A percentile compares a stretch with the other conserved stretches of the same genome.
Evolutionary conservation across 257 asterid genomes (phyloP).

Genomic region (Avicennia marina): DNA sequence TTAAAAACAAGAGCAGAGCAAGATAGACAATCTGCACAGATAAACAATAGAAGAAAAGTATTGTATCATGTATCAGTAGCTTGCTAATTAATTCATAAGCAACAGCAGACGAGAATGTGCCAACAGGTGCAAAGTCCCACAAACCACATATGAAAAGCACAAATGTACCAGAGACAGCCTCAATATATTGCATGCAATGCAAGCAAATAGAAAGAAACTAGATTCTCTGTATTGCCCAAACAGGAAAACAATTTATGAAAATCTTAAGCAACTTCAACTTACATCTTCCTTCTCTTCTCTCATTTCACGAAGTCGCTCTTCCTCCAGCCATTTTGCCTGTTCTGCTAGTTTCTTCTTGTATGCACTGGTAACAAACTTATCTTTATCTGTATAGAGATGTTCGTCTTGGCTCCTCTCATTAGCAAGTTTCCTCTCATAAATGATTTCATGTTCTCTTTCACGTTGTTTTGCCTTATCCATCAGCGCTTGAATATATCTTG

Average conservation of each 20-base stretch:
- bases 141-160: background rate
- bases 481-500: constrained; percentile 60
- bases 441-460: constrained; percentile 77
- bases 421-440: constrained; percentile 89
- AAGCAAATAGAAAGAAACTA: background rate
- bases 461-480: constrained; percentile 75
- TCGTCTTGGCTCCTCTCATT: constrained; percentile 86
- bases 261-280: background rate
- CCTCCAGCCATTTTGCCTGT: constrained; percentile 87
- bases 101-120: background rate
- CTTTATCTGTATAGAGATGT: constrained; percentile 76
- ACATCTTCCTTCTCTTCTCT: constrained; percentile 6
- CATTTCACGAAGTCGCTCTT: constrained; percentile 58
- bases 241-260: background rate
- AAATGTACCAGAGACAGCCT: background rate
- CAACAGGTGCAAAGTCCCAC: background rate
- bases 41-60: background rate
- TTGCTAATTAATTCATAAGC: background rate
- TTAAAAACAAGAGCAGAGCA: background rate
- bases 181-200: background rate
- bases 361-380: constrained; percentile 78
- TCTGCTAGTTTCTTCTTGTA: constrained; percentile 89
- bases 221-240: background rate
- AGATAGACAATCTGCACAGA: background rate
- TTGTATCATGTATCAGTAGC: background rate